Evolutionary conservation across 805 yeast species (phyloP).

Genomic region (Myxozyma nipponensis): DNA sequence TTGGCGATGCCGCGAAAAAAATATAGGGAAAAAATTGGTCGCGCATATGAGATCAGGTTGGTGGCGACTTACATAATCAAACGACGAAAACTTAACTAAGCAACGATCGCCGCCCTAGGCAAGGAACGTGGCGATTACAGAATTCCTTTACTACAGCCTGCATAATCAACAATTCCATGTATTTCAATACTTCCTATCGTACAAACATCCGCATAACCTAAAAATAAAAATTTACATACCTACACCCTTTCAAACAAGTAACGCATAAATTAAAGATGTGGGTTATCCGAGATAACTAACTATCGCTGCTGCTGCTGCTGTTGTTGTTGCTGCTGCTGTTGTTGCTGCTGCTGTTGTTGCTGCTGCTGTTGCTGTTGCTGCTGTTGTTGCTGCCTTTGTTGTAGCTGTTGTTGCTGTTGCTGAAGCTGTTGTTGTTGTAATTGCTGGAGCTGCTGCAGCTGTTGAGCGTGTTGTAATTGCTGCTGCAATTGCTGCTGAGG

Average conservation of each 20-base stretch:
- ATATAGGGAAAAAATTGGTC: not conserved
- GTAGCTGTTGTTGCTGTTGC: conserved; percentile 19
- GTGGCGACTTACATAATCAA: not conserved
- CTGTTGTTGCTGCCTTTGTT: conserved; percentile 25
- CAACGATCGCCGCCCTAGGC: no score
- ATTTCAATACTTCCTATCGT: no score
- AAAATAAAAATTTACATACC: not conserved
- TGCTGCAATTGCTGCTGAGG: conserved; percentile 16
- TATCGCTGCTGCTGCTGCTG: not conserved
- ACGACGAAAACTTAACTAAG: no score
- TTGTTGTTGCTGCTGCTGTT: not conserved
- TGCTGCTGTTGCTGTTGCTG: conserved; percentile 28
- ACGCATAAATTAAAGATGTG: not conserved
- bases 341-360: conserved; percentile 20
- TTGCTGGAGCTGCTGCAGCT: conserved; percentile 35
- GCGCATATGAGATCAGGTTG: not conserved
- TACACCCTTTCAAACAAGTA: not conserved
- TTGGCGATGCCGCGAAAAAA: not conserved
- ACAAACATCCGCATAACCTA: no score
- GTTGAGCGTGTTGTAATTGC: conserved; percentile 39
- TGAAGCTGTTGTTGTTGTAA: conserved; percentile 19
- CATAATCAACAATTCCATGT: no score
- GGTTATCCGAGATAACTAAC: not conserved
- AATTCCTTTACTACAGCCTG: no score
- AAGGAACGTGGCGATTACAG: no score